Evolutionary conservation across 2,329 filamentous ascomycete genomes (phyloP), one percentile per base, ranked within the genome.

Genomic region (Capronia coronata): DNA sequence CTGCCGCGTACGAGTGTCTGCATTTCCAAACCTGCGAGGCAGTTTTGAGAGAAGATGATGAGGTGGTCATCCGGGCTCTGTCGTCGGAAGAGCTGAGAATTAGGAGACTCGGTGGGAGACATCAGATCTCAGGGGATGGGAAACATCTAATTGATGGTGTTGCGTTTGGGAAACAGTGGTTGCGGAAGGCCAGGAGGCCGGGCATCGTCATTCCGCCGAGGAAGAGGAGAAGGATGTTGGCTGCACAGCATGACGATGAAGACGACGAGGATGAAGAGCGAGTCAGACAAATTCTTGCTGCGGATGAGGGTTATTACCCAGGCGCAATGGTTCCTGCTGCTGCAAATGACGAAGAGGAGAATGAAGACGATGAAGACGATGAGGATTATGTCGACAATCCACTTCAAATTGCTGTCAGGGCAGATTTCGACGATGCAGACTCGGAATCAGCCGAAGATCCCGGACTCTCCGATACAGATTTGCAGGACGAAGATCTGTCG

Each of bases 91-190:
- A 97, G 64, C 68, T 93, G 7, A 80, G 82, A 61, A 77, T 82
- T 41, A 77, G 89, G 58, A 79, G 80, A 46, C 69, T 94, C 9
- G 83, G 80, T 49, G 90, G 91, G 21, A 80, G 91, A 41, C 75
- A 85, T 56, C 90, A 96, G 66, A 94, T 96, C 46, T 82, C 85
- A 0, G 62, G 71, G 1, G 85, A 87, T 65, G 90, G 91, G 2
- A 83, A 76, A 58, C 89, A 90, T 63, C 74, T 96, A 4, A 76
- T 93, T 9, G 91, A 97, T 64, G 90, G 91, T 2, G 74, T 95
- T 16, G 79, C 88, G 0, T 95, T 91, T 64, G 90, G 91, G 2
- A 78, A 84, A 52, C 82, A 84, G 1, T 81, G 81, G 62, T 69
- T 91, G 7, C 78, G 78, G 52, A 62, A 70, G 1, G 73, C 74